Evolutionary conservation across 441 rosid species (phyloP), one percentile per base, ranked within the genome.

Genomic region (Adansonia grandidieri): DNA sequence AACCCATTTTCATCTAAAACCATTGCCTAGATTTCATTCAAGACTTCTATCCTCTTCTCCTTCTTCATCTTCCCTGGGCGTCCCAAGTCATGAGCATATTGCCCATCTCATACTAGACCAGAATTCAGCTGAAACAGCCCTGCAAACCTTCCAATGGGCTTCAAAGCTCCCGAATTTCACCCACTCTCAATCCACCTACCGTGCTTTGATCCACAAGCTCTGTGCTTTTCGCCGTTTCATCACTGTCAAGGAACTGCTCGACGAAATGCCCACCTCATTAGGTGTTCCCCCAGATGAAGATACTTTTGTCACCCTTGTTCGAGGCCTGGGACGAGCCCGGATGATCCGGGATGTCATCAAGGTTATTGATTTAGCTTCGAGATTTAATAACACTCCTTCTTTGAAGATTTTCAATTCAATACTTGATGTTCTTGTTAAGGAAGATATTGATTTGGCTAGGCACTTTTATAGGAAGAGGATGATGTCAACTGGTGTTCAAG

Each of bases 111-210:
- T 95, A 78, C 82, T 90, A 74, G 96, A 95, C 75, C 96, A 92
- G 81, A 93, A 88, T 56, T 82, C 98, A 69, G 80, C 95, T 3
- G 75, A 85, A 22, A 82, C 84, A 83, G 93, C 94, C 69, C 76
- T 92, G 19, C 81, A 87, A 62, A 92, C 98, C 53, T 93, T 95
- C 85, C 80, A 78, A 75, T 95, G 98, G 99, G 97, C 93, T 2
- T 82, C 96, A 17, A 85, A 69, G 42, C 76, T 93, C 62, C 88
- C 97, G 56, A 85, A 83, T 58, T 95, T 91, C 86, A 74, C 74
- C 69, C 98, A 92, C 70, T 89, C 98, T 51, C 97, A 85, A 47
- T 87, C 95, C 76, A 95, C 99, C 40, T 95, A 93, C 82, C 87
- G 94, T 22, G 93, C 94, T 82, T 81, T 95, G 40, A 45, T 91